phyloP scores from a whole-genome alignment of 495 filamentous ascomycete genomes.

The Arthonia radiata region DNA sequence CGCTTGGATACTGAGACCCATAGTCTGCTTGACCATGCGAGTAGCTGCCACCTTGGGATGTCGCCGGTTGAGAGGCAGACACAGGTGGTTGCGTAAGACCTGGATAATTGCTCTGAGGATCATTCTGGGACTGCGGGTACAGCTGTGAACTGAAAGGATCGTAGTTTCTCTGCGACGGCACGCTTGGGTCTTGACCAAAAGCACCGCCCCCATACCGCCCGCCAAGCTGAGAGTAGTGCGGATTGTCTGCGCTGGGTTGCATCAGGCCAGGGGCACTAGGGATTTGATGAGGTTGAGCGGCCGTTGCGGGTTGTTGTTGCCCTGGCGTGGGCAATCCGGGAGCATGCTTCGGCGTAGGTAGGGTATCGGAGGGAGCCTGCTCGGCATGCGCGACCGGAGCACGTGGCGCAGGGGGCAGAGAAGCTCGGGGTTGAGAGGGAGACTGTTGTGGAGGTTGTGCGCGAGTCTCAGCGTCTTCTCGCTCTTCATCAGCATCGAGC shows the following conservation, averaged over 20 bases:
- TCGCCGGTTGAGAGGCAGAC: too few relatives aligned
- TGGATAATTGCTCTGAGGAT: constrained; percentile 30
- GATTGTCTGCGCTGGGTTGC: constrained; percentile 20
- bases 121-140: constrained; percentile 32
- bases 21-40: constrained; percentile 21
- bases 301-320: constrained; percentile 19
- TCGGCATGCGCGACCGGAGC: constrained; percentile 11
- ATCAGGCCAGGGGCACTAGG: constrained; percentile 8
- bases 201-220: constrained; percentile 39
- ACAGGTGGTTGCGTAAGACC: too few relatives aligned
- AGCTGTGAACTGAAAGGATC: constrained; percentile 64
- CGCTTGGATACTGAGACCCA: constrained; percentile 22
- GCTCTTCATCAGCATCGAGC: constrained; percentile 74
- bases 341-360: constrained; percentile 20
- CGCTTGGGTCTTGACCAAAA: constrained; percentile 28
- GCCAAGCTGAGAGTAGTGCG: constrained; percentile 23
- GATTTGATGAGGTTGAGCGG: constrained; percentile 30
- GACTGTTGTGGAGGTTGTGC: constrained; percentile 87
- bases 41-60: constrained; percentile 19
- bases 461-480: constrained; percentile 85
- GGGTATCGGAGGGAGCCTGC: constrained; percentile 6
- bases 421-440: constrained; percentile 67
- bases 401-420: constrained; percentile 50
- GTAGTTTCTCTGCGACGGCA: constrained; percentile 54
- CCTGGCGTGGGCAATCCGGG: constrained; percentile 19